Percentiles rank a stretch among this genome's conserved stretches.
phyloP scores from a whole-genome alignment of 371 early-diverging fungal genomes.

The Nosema muscidifuracis region DNA sequence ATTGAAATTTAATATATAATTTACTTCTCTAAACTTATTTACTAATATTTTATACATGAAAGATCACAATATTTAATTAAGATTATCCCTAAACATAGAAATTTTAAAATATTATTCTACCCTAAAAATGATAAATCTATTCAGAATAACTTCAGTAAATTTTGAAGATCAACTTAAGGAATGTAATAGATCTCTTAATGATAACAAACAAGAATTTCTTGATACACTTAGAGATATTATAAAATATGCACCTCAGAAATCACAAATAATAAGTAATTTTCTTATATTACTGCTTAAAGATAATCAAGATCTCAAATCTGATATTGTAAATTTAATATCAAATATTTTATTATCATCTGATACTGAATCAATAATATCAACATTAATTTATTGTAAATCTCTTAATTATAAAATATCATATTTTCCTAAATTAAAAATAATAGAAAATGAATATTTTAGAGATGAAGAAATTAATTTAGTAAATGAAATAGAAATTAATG shows the following conservation, averaged over 20 bases:
- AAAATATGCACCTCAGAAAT: background rate
- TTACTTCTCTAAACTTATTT: too few species aligned
- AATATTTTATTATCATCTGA: background rate
- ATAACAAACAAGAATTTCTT: background rate
- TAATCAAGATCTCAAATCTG: background rate
- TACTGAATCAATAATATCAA: background rate
- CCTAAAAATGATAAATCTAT: background rate
- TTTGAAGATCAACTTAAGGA: background rate
- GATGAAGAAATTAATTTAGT: background rate
- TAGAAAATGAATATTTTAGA: background rate
- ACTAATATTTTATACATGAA: too few species aligned
- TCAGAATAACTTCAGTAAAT: background rate
- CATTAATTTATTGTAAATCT: background rate
- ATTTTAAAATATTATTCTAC: background rate
- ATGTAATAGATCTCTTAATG: background rate
- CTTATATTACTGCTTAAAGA: background rate
- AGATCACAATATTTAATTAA: too few species aligned
- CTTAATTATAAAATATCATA: background rate
- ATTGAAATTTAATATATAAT: too few species aligned
- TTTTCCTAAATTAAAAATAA: background rate
- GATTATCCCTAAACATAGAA: too few species aligned
- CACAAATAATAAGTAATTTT: background rate
- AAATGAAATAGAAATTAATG: slow-evolving; percentile 1
- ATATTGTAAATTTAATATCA: background rate
- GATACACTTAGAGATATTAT: background rate